Conservation (phyloP, 192 early-diverging fungal genomes). For the Linnemannia schmuckeri region DNA sequence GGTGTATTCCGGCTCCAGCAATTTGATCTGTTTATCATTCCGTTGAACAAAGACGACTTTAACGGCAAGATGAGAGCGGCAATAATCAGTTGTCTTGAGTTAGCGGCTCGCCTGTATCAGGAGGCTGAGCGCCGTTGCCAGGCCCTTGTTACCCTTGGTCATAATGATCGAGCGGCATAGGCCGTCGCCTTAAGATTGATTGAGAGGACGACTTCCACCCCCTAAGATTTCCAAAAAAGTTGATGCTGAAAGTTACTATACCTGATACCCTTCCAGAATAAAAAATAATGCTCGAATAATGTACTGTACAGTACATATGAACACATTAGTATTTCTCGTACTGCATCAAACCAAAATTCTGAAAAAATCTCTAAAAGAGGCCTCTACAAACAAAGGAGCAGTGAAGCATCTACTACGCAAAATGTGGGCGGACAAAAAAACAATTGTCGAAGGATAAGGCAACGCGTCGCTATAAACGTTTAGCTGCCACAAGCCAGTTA, state of each 20-base stretch:
- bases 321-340: no score
- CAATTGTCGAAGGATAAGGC: neutral
- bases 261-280: no score
- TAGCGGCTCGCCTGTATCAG: slow-evolving; percentile 18
- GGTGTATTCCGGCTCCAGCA: slow-evolving; percentile 20
- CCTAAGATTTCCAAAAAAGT: neutral
- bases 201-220: slow-evolving; percentile 13
- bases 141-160: neutral
- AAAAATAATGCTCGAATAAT: no score
- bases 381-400: no score
- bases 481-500: neutral
- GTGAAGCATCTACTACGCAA: no score
- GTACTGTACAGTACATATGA: neutral
- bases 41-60: slow-evolving; percentile 23
- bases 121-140: slow-evolving; percentile 5
- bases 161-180: neutral
- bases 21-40: slow-evolving; percentile 31
- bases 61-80: slow-evolving; percentile 31
- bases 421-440: neutral
- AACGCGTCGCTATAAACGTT: neutral
- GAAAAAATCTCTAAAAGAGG: no score
- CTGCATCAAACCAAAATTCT: no score
- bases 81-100: slow-evolving; percentile 16
- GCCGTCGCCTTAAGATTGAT: neutral
- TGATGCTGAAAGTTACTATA: no score